Percentiles rank a stretch among this genome's conserved stretches.
These are phyloP conservation scores for Closterium sp. DNA, from an alignment of 139 green algal species.

Conservation along the genomic window DNA sequence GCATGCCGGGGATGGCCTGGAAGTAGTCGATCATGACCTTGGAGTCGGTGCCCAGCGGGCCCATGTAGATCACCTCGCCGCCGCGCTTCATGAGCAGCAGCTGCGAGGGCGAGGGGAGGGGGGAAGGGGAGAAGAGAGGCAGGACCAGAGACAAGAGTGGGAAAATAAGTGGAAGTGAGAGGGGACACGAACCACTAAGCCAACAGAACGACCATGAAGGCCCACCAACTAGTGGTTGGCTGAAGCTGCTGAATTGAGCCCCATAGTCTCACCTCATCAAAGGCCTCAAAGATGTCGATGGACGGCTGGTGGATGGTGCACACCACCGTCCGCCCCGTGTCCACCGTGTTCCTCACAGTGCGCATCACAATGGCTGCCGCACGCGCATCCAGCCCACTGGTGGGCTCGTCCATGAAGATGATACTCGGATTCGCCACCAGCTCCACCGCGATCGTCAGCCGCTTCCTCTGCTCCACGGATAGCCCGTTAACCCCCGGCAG, in stretches of 20 bases:
- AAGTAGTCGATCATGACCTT: slow-evolving; percentile 26
- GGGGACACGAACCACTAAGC: not conserved
- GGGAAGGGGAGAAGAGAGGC: not conserved
- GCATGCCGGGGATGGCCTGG: slow-evolving; percentile 8
- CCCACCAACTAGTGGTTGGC: not conserved
- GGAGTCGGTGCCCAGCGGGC: slow-evolving; percentile 12
- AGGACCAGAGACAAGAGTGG: not conserved
- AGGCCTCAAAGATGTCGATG: slow-evolving; percentile 35
- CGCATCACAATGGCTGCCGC: slow-evolving; percentile 65
- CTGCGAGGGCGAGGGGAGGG: not conserved
- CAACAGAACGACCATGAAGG: not conserved
- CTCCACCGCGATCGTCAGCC: slow-evolving; percentile 89
- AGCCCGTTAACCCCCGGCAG: slow-evolving; percentile 41
- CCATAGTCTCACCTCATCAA: slow-evolving; percentile 18
- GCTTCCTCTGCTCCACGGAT: slow-evolving; percentile 83
- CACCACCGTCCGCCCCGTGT: slow-evolving; percentile 54
- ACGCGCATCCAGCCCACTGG: slow-evolving; percentile 58
- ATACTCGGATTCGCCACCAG: slow-evolving; percentile 73
- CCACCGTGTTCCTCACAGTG: slow-evolving; percentile 33
- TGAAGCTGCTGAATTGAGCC: not conserved
- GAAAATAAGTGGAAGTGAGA: not conserved
- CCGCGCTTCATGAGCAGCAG: slow-evolving; percentile 35
- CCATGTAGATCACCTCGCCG: slow-evolving; percentile 36
- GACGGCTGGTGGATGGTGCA: slow-evolving; percentile 41
- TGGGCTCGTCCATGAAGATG: slow-evolving; percentile 59